A percentile compares a stretch with the other conserved stretches of the same genome.
Evolutionary conservation across 495 filamentous ascomycete species (phyloP).

Genomic region (Ramalina intermedia): DNA sequence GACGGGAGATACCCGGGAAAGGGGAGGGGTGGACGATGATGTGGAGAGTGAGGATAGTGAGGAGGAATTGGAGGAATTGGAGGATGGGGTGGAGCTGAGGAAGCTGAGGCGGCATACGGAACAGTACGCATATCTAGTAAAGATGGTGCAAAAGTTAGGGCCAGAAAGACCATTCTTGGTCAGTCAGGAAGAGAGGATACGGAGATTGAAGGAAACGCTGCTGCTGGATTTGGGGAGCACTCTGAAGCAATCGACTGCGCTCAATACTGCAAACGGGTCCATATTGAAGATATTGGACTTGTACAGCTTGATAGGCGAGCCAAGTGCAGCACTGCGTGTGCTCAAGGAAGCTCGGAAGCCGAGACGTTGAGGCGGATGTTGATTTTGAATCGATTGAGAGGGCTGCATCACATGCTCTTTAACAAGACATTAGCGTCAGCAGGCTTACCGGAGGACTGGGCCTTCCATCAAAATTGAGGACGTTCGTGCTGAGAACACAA

Average conservation of each 20-base stretch:
- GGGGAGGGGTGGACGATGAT: conserved; percentile 4
- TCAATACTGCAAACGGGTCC: conserved; percentile 34
- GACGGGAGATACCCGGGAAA: conserved; percentile 14
- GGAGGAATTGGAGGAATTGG: conserved; percentile 32
- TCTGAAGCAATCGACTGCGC: conserved; percentile 51
- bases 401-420: not conserved
- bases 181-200: conserved; percentile 39
- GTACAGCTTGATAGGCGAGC: conserved; percentile 65
- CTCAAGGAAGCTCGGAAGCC: conserved; percentile 33
- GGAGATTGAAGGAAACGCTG: conserved; percentile 57
- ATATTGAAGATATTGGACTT: conserved; percentile 58
- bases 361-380: not conserved
- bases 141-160: conserved; percentile 36
- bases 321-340: conserved; percentile 44
- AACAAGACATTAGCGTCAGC: not conserved
- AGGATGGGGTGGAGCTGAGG: conserved; percentile 31
- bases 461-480: too few relatives aligned
- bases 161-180: conserved; percentile 51
- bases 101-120: conserved; percentile 42
- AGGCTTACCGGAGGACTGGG: too few relatives aligned
- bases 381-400: not conserved
- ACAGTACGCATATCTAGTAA: conserved; percentile 41
- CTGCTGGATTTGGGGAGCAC: conserved; percentile 71
- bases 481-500: too few relatives aligned
- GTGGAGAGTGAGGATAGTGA: conserved; percentile 42